Evolutionary conservation across 108 stramenopile genomes (phyloP).

Genomic region (Cyclostephanos tholiformis): DNA sequence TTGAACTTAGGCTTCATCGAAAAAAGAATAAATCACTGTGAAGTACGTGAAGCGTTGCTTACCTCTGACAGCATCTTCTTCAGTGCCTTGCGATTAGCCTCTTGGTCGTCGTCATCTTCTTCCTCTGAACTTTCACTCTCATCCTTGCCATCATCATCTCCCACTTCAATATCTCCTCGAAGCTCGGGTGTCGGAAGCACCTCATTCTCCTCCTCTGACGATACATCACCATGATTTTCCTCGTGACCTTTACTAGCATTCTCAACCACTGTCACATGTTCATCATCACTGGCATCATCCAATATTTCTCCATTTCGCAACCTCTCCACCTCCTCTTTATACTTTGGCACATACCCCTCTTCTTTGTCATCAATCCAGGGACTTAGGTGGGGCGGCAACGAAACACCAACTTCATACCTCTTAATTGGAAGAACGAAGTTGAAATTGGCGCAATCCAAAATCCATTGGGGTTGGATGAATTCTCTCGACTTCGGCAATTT

Average conservation of each 20-base stretch:
- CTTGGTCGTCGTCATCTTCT: slow-evolving; percentile 51
- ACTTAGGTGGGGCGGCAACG: slow-evolving; percentile 95
- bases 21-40: slow-evolving; percentile 1
- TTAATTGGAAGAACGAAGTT: slow-evolving; percentile 86
- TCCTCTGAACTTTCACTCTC: slow-evolving; percentile 48
- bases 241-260: slow-evolving; percentile 28
- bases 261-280: slow-evolving; percentile 26
- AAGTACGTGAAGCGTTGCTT: slow-evolving; percentile 13
- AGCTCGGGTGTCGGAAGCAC: slow-evolving; percentile 7
- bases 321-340: slow-evolving; percentile 92
- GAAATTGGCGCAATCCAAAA: slow-evolving; percentile 94
- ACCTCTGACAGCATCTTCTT: slow-evolving; percentile 55
- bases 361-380: slow-evolving; percentile 98
- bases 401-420: slow-evolving; percentile 88
- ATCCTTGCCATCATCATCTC: slow-evolving; percentile 50
- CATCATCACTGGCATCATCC: slow-evolving; percentile 48
- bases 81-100: slow-evolving; percentile 32
- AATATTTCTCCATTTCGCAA: slow-evolving; percentile 81
- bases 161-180: slow-evolving; percentile 11
- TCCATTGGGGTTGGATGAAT: slow-evolving; percentile 98
- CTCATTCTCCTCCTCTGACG: slow-evolving; percentile 25
- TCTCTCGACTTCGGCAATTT: slow-evolving; percentile 85
- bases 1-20: not conserved
- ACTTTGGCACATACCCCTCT: slow-evolving; percentile 98
- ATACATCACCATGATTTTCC: slow-evolving; percentile 12